Base-by-base conservation (phyloP, 371 early-diverging fungal genomes). In the Synchytrium microbalum region DNA sequence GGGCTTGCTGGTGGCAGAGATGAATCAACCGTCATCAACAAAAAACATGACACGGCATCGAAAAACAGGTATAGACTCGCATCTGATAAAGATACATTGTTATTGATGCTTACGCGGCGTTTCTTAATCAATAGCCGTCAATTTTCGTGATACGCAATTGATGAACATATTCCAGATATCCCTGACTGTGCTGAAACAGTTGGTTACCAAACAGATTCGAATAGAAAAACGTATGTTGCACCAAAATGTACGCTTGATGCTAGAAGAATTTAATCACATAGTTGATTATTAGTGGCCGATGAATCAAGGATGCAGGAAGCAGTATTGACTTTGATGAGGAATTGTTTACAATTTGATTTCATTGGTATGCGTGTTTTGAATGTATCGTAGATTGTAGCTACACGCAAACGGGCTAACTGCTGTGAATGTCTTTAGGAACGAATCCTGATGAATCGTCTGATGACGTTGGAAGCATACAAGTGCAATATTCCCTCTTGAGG, bases 371-470 rank as follows among this genome's bases (percentile, higher is more conserved):
- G 10, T 24, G 28, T 27, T 1, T 32, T 1, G 27, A 38, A 14
- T n/a, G n/a, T n/a, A n/a, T n/a, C n/a, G n/a, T 33, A 31, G 5
- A 26, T 23, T 55, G 28, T 24, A 29, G 28, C 51, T 2, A 32
- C 32, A 3, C 0, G 3, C 19, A 28, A 38, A 51, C 16, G 52
- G n/a, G 52, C n/a, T 51, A 16, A n/a, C 52, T n/a, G n/a, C n/a
- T n/a, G n/a, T n/a, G n/a, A n/a, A n/a, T 24, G 58, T 16, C 46
- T 32, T 5, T 33, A 67, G 72, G 73, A 55, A 84, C 92, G 25
- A 83, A 85, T 46, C 80, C 86, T 3, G 93, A 93, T 64, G 93
- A 92, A 63, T 84, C 92, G 10, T 84, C 84, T 1, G 93, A 93
- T 65, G 93, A 94, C 59, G 77, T 81, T 32, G 90, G 70, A 28